Percentiles rank a stretch among this genome's conserved stretches.
Conservation (phyloP, 345 rosid genomes). For the Euphorbia pulcherrima region DNA sequence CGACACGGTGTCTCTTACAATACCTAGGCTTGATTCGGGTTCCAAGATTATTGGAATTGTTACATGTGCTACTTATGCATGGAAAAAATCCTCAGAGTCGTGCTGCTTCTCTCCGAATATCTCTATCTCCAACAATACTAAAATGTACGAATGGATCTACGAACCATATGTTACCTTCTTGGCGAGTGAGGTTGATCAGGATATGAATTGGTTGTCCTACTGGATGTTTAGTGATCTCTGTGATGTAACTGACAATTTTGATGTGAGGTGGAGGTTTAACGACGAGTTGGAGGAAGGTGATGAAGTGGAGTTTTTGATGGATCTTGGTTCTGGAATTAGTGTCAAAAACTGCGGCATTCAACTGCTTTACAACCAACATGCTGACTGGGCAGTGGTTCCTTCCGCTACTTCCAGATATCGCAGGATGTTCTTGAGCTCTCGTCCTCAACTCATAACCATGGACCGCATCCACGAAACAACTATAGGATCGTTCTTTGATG, state of each 20-base stretch:
- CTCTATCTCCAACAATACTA: background rate
- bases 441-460: background rate
- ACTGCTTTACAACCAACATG: background rate
- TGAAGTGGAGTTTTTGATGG: background rate
- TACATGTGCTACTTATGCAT: too few relatives aligned
- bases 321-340: background rate
- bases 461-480: background rate
- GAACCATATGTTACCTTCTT: constrained; percentile 5
- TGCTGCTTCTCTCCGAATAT: background rate
- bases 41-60: background rate
- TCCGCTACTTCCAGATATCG: background rate
- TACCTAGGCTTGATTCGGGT: constrained; percentile 2
- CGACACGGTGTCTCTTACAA: background rate
- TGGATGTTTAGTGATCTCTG: constrained; percentile 11
- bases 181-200: background rate
- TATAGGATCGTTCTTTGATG: background rate
- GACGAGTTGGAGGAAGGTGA: constrained; percentile 16
- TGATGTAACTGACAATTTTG: background rate
- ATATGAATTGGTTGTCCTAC: constrained; percentile 12
- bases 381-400: background rate
- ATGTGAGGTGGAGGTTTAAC: background rate
- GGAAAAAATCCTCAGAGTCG: background rate
- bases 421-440: background rate
- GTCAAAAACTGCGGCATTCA: constrained; percentile 9
- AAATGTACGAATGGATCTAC: constrained; percentile 11